Base-by-base conservation (phyloP, 1,284 basidiomycete genomes). In the Trametes hirsuta region DNA sequence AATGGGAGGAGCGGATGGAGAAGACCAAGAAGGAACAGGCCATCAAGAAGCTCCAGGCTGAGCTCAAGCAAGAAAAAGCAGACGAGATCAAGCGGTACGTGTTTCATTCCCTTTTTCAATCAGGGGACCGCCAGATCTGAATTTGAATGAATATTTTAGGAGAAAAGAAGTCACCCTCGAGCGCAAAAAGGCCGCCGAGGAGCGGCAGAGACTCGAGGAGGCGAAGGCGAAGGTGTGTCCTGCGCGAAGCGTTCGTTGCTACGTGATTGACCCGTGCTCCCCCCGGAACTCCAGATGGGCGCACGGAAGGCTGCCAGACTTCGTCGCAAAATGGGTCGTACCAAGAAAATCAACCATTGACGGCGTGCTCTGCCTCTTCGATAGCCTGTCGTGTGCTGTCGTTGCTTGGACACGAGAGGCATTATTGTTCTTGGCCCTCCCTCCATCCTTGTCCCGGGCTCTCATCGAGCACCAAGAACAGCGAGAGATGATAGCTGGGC, bases 281-380 rank as follows among this genome's bases (percentile, higher is more conserved):
- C 50, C 48, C 42, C 55, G 53, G 47, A 47, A 47, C 59, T 59
- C 24, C 62, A 93, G 91, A 89, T 93, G 87, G 90, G 91, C 58
- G 88, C 87, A 49, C 79, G 84, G 58, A 92, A 88, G 74, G 84
- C 89, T 44, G 87, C 88, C 10, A 80, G 91, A 55, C 76, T 90
- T 49, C 82, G 86, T 58, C 83, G 87, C 55, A 88, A 78, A 75
- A 85, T 84, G 55, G 91, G 91, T 42, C 79, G 89, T 41, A 85
- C 84, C 46, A 93, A 91, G 72, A 92, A 91, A 73, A 83, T 93
- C 61, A 89, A 88, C 63, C 86, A 86, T 35, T 90, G 70, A 84
- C 59, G 40, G 11, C 44, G 44, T 44, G 21, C n/a, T 10, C 44
- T 25, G 44, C 22, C 9, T 30, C 30, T 30, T 30, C 30, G 30